phyloP scores from a whole-genome alignment of 1,284 basidiomycete species.

The Afroboletus lepidellus region DNA sequence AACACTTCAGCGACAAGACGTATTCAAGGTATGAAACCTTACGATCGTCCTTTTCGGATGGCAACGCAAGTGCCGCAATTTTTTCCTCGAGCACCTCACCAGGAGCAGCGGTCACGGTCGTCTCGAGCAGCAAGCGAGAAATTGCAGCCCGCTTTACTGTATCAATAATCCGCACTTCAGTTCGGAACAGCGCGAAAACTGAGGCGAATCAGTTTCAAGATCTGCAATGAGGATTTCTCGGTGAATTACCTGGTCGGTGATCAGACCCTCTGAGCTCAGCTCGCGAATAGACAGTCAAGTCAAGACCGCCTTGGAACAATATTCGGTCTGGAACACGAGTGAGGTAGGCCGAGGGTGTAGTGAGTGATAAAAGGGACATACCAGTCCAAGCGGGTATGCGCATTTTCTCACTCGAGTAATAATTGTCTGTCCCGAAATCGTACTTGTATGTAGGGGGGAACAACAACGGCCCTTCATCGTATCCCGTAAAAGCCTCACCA shows the following conservation, averaged over 20 bases:
- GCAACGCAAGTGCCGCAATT: conserved; percentile 50
- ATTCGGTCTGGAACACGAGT: conserved; percentile 70
- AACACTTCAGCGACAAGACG: conserved; percentile 10
- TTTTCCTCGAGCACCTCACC: conserved; percentile 74
- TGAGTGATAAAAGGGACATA: conserved; percentile 33
- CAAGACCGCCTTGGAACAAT: conserved; percentile 77
- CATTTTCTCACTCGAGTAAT: conserved; percentile 96
- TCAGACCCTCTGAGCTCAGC: conserved; percentile 89
- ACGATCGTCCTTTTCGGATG: conserved; percentile 41
- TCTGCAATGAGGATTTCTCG: not conserved
- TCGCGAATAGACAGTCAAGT: conserved; percentile 65
- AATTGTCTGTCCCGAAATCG: conserved; percentile 79
- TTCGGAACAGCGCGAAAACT: conserved; percentile 86
- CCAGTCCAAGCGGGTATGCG: conserved; percentile 98
- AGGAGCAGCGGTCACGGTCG: conserved; percentile 54
- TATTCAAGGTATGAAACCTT: conserved; percentile 10
- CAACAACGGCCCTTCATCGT: conserved; percentile 83
- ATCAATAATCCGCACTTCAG: conserved; percentile 79
- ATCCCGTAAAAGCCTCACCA: conserved; percentile 76
- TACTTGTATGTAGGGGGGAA: conserved; percentile 93
- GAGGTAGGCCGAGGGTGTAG: not conserved
- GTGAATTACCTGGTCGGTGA: conserved; percentile 77
- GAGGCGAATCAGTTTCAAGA: not conserved
- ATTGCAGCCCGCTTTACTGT: conserved; percentile 69
- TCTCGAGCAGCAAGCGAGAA: conserved; percentile 67